Evolutionary conservation across 2,329 filamentous ascomycete species (phyloP), one percentile per base, ranked within the genome.

Genomic region (Pseudogymnoascus destructans): DNA sequence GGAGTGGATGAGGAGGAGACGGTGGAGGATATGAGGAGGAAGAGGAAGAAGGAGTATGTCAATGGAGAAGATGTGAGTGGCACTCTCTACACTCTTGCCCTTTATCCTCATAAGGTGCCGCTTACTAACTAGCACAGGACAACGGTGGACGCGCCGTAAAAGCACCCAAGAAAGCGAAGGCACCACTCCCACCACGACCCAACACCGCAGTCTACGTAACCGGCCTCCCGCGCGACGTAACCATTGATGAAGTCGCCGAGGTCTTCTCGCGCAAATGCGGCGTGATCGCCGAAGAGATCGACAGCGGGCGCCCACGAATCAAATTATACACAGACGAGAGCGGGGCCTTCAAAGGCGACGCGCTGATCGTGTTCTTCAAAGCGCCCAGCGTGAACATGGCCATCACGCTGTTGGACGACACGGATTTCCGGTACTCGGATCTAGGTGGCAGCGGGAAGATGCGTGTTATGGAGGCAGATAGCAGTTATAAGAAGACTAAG

Each of bases 161-260:
- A 64, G 64, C 64, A n/a, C 62, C 65, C 10, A 70, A 70, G 63
- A 70, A 68, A 63, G 55, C 63, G 40, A 67, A 64, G 40, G 66
- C 67, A 10, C 66, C 62, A 63, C 71, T 64, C 6, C 69, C 69
- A 33, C 67, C 62, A 60, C 71, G 76, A 61, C 77, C 91, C 65
- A 97, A 96, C 70, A 95, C 88, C 5, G 92, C 92, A 40, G 81
- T 98, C 63, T 98, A 92, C 73, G 87, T 96, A 54, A 95, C 90
- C 3, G 89, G 87, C 10, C 79, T 98, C 3, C 95, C 93, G 0
- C 72, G 77, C 36, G 89, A 97, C 70, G 86, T 82, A 42, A 88
- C 86, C 0, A 75, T 85, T 40, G 81, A 87, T 27, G 93, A 98
- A 73, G 82, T 98, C 13, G 79, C 86, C 64, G 81, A 89, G 21